Evolutionary conservation across 164 flowering plant species (phyloP), one percentile per base, ranked within the genome.

Genomic region (Piper betle): DNA sequence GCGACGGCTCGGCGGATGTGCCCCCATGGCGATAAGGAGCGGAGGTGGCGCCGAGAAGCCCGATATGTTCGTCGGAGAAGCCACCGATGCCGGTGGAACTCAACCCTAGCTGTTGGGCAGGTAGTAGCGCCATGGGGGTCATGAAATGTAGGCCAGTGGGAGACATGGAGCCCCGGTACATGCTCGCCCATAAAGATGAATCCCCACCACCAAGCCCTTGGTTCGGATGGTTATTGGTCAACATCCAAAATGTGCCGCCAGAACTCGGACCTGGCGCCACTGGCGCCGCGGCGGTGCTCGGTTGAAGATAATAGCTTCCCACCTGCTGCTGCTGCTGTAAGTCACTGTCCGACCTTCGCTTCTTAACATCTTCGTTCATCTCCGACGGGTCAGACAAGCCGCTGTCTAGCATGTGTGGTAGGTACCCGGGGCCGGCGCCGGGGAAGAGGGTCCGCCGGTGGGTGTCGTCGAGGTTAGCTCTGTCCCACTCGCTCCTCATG

Each of bases 181-280:
- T 57, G 48, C 50, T 62, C 37, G 87, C 69, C 89, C 87, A 84
- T 63, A 78, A 70, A 39, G 82, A 46, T 3, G 50, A 75, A 15
- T 81, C 82, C 59, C 74, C 76, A 58, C 74, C 77, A 48, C 66
- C 67, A 58, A 73, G 62, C 33, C 73, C 70, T 67, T 78, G 87
- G 65, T 75, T 77, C 64, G 68, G 78, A 17, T 84, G 75, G 75
- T 84, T 85, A 13, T 46, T 46, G 12, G 94, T 68, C 38, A 91
- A 66, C 98, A 88, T 88, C 96, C 96, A 88, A 64, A 91, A 80
- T 43, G 82, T 82, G 0, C 84, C 82, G 66, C 84, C 82, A 67
- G 96, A 90, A 68, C 78, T 74, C 62, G 80, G 87, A 17, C 75
- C 65, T 25, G 76, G 86, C 56, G 71, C 74, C 1, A 78, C 80